Conservation (phyloP, 2,329 filamentous ascomycete genomes). For the Aspergillus latus region DNA sequence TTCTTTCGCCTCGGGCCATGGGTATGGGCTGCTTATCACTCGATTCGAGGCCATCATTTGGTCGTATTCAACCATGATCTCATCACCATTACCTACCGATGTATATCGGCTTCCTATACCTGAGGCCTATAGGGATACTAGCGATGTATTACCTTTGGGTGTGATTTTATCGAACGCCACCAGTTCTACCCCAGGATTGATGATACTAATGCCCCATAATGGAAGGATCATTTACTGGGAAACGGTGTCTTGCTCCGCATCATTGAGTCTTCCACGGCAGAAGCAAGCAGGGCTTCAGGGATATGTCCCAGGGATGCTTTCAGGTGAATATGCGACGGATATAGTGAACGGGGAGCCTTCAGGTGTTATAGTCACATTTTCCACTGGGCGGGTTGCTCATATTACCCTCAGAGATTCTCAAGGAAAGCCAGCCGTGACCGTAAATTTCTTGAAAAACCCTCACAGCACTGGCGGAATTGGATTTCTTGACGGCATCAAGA, state of each 20-base stretch:
- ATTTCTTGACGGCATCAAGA: slow-evolving; percentile 77
- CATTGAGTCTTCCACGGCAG: slow-evolving; percentile 44
- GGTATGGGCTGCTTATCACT: slow-evolving; percentile 78
- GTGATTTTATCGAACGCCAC: slow-evolving; percentile 77
- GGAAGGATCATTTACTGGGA: slow-evolving; percentile 95
- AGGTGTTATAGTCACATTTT: slow-evolving; percentile 82
- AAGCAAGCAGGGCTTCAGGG: slow-evolving; percentile 78
- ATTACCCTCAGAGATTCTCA: slow-evolving; percentile 82
- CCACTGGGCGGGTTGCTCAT: slow-evolving; percentile 81
- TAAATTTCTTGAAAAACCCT: slow-evolving; percentile 70
- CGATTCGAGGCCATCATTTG: slow-evolving; percentile 82
- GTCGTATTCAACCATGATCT: slow-evolving; percentile 65
- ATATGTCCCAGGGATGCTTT: slow-evolving; percentile 69
- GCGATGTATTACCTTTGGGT: slow-evolving; percentile 76
- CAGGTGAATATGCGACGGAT: slow-evolving; percentile 73
- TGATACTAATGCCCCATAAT: slow-evolving; percentile 78
- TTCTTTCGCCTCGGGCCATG: slow-evolving; percentile 62
- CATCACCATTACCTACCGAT: slow-evolving; percentile 49
- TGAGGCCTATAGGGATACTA: slow-evolving; percentile 64
- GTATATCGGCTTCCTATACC: slow-evolving; percentile 79
- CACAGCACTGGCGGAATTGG: slow-evolving; percentile 55
- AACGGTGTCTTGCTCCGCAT: slow-evolving; percentile 68
- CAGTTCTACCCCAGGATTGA: slow-evolving; percentile 77
- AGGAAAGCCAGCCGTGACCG: slow-evolving; percentile 76
- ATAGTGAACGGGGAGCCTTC: slow-evolving; percentile 82